Evolutionary conservation across 805 yeast genomes (phyloP).

Genomic region (Isabelozyma heimii): DNA sequence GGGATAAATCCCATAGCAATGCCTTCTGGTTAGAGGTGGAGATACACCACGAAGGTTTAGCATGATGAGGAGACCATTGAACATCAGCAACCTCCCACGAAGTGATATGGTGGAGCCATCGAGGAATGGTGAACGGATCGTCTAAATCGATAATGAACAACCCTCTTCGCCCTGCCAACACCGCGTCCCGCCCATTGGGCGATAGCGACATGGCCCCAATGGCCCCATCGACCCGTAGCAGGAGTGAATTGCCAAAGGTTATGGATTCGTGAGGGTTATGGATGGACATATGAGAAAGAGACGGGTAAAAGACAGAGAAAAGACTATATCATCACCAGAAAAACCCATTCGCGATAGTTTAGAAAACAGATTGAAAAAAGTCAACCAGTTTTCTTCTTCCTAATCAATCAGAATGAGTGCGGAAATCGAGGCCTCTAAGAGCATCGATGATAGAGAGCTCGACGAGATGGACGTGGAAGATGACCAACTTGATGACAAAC

Average conservation of each 20-base stretch:
- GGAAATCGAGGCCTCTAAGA: constrained; percentile 1
- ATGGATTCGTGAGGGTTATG: constrained; percentile 37
- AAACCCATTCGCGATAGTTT: neutral
- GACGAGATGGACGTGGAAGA: constrained; percentile 21
- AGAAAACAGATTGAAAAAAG: neutral
- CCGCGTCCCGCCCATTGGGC: constrained; percentile 92
- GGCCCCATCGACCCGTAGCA: constrained; percentile 85
- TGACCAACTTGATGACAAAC: constrained; percentile 10
- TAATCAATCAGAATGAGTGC: constrained; percentile 2
- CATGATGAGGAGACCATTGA: constrained; percentile 92
- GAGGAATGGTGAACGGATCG: constrained; percentile 92
- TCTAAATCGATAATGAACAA: constrained; percentile 87
- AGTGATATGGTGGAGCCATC: constrained; percentile 89
- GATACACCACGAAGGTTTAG: constrained; percentile 86
- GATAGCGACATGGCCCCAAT: constrained; percentile 87
- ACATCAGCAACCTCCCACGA: constrained; percentile 99
- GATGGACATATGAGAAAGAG: neutral
- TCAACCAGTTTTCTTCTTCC: neutral
- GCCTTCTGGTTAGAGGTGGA: constrained; percentile 96
- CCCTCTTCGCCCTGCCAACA: constrained; percentile 80
- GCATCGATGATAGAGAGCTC: constrained; percentile 2
- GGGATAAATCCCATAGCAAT: constrained; percentile 84
- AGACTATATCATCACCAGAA: neutral
- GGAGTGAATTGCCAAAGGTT: constrained; percentile 78
- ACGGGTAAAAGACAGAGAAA: no score